These are phyloP conservation scores for Suaeda aralocaspica DNA, from an alignment of 148 eudicot genomes.

Conservation along the genomic window DNA sequence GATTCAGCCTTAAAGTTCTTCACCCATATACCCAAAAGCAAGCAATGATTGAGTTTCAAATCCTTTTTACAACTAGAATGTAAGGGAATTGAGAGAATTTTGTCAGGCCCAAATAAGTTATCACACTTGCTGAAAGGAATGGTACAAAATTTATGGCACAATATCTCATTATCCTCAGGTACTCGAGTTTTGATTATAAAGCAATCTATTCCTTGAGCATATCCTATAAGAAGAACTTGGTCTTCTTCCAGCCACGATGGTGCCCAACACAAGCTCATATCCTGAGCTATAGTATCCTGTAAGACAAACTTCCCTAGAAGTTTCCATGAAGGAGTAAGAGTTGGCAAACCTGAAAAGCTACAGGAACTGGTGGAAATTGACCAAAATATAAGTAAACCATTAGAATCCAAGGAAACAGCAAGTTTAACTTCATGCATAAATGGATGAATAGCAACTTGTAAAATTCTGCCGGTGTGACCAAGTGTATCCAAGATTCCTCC, in stretches of 20 bases:
- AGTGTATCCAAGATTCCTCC: constrained; percentile 46
- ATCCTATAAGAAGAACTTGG: constrained; percentile 64
- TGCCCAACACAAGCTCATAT: constrained; percentile 72
- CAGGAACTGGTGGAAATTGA: constrained; percentile 45
- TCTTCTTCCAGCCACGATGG: constrained; percentile 49
- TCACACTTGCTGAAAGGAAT: constrained; percentile 44
- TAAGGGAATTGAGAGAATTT: constrained; percentile 57
- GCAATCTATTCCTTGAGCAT: constrained; percentile 65
- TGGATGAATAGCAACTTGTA: constrained; percentile 78
- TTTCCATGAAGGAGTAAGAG: constrained; percentile 61
- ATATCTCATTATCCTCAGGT: constrained; percentile 36
- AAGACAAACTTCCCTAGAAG: constrained; percentile 42
- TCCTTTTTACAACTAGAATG: constrained; percentile 39
- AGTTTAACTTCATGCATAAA: constrained; percentile 41
- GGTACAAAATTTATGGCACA: constrained; percentile 63
- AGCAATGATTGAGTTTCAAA: constrained; percentile 35
- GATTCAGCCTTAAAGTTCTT: constrained; percentile 54
- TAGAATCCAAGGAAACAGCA: constrained; percentile 76
- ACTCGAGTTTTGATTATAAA: constrained; percentile 38
- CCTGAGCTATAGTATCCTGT: constrained; percentile 34
- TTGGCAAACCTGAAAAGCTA: constrained; percentile 50
- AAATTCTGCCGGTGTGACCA: constrained; percentile 69
- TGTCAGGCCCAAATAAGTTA: constrained; percentile 39
- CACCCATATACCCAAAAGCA: constrained; percentile 64
- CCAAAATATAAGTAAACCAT: constrained; percentile 79